Evolutionary conservation across 2,329 filamentous ascomycete genomes (phyloP).

Genomic region (Aplosporella prunicola): DNA sequence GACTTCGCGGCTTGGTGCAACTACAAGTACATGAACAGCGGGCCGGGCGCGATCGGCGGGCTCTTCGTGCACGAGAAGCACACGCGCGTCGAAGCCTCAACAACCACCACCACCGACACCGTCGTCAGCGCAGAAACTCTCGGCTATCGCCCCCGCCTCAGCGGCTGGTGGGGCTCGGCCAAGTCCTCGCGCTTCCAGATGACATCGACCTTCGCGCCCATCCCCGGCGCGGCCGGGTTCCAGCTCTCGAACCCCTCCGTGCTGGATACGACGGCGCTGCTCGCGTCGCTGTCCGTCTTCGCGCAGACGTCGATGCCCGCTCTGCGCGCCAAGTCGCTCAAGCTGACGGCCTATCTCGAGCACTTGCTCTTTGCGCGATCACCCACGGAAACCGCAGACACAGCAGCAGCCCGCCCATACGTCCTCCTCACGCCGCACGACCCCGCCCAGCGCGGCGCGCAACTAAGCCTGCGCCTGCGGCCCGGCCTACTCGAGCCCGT

Average conservation of each 20-base stretch:
- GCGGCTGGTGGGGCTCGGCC: conserved; percentile 83
- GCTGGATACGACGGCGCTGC: conserved; percentile 66
- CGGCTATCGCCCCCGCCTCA: conserved; percentile 55
- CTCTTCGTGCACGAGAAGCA: conserved; percentile 73
- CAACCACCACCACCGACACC: conserved; percentile 9
- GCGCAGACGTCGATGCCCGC: conserved; percentile 58
- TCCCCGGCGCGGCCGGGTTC: conserved; percentile 68
- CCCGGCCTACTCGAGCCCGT: conserved; percentile 63
- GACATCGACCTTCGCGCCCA: conserved; percentile 70
- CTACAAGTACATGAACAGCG: conserved; percentile 89
- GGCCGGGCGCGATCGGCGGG: conserved; percentile 71
- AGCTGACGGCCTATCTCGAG: conserved; percentile 69
- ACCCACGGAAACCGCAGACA: conserved; percentile 23
- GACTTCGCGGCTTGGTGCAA: conserved; percentile 91
- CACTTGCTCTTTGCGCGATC: conserved; percentile 42
- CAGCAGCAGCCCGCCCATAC: conserved; percentile 29
- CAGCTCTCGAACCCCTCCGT: conserved; percentile 79
- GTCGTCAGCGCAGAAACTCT: conserved; percentile 18
- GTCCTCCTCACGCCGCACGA: conserved; percentile 60
- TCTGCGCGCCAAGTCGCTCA: conserved; percentile 61
- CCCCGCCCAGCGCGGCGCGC: conserved; percentile 61
- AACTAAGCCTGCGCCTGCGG: conserved; percentile 63
- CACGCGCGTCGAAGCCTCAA: too few species aligned
- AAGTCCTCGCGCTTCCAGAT: conserved; percentile 71
- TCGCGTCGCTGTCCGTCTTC: conserved; percentile 66